Base-by-base conservation (phyloP, 208 protist genomes). In the Leishmania tropica region DNA sequence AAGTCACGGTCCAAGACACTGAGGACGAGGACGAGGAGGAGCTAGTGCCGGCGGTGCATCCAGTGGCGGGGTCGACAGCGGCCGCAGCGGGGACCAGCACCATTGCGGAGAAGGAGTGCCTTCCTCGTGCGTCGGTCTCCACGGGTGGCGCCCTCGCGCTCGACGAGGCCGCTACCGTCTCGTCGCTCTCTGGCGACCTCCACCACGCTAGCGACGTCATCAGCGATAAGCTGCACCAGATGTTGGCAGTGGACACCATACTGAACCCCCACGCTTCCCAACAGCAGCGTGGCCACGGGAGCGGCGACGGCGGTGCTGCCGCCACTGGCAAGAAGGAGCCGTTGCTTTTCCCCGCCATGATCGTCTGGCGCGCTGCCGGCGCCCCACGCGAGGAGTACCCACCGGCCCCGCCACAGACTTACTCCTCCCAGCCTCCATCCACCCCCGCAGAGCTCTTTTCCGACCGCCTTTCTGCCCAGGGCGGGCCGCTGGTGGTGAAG, bases 401-500 rank as follows among this genome's bases (percentile, higher is more conserved):
- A 21, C 85, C 78, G 7, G 48, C 19, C 45, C 83, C 82, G 35
- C 86, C 79, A 54, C 86, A 85, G 68, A 83, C 76, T 67, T 83
- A 90, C 76, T 85, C 86, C 31, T 80, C 81, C 54, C 72, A 79
- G 68, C 80, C 81, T 2, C 78, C 81, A 35, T 35, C 68, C 11
- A 84, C 84, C 7, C 81, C 86, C 8, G 72, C 81, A 67, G 82
- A 82, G 64, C 74, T 76, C 56, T 90, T 88, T 78, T 76, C 74
- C 28, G 85, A 89, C 37, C 81, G 81, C 76, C 83, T 90, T 77
- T 51, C 80, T 35, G 42, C 58, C 45, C 42, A 85, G 42, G 93
- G 91, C n/a, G 83, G 86, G 13, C 88, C 89, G 24, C 81, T 96
- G 35, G 88, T 90, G 54, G 89, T 94, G 77, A 96, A 97, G 90